Conservation (phyloP, 2,329 filamentous ascomycete genomes). For the Aphanoascus verrucosus region DNA sequence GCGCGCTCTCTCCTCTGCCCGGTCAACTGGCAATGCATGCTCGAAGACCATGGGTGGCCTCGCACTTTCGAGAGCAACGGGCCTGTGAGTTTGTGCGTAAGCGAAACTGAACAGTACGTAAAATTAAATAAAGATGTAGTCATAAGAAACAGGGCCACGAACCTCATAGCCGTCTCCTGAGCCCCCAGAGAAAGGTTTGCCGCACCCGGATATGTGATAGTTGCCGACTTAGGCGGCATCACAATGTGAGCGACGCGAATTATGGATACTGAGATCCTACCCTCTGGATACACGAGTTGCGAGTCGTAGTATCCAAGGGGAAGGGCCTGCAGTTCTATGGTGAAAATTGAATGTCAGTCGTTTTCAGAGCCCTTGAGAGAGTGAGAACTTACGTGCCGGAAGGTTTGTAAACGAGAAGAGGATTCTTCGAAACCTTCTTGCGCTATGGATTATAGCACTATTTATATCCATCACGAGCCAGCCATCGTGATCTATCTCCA, state of each 20-base stretch:
- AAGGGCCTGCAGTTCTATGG: neutral
- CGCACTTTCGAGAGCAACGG: neutral
- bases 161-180: neutral
- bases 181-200: neutral
- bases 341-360: neutral
- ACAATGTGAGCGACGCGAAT: neutral
- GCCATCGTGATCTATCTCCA: neutral
- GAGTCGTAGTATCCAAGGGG: neutral
- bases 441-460: neutral
- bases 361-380: neutral
- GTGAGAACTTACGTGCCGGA: neutral
- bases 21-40: neutral
- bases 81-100: neutral
- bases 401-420: slow-evolving; percentile 2
- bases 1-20: neutral
- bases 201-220: neutral
- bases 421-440: neutral
- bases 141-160: neutral
- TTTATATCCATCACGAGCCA: neutral
- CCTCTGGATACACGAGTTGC: neutral
- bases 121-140: neutral
- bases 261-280: slow-evolving; percentile 3
- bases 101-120: neutral
- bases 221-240: neutral
- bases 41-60: slow-evolving; percentile 1